Evolutionary conservation across 73 alveolate species (phyloP).

Genomic region (Paramecium biaurelia): DNA sequence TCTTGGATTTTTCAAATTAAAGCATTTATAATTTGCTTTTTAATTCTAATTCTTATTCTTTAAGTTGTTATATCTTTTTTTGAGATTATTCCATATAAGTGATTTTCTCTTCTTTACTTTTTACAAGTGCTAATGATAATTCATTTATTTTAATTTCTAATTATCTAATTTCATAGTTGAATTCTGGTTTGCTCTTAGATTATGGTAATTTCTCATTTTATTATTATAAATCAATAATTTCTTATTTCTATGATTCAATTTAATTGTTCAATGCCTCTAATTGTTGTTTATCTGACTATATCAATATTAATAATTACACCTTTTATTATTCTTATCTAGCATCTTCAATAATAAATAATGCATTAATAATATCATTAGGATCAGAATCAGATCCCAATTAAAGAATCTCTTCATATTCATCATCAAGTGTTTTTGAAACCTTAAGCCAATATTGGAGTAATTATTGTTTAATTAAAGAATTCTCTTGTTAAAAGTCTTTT

Average conservation of each 20-base stretch:
- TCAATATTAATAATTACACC: background rate
- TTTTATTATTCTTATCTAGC: slow-evolving; percentile 9
- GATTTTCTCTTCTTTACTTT: slow-evolving; percentile 35
- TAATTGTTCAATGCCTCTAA: background rate
- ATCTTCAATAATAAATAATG: slow-evolving; percentile 36
- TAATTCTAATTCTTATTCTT: slow-evolving; percentile 20
- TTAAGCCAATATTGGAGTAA: background rate
- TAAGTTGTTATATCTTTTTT: background rate
- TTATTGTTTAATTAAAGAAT: background rate
- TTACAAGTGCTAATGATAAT: background rate
- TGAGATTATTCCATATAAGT: slow-evolving; percentile 5
- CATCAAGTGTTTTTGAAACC: slow-evolving; percentile 4
- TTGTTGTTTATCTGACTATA: background rate
- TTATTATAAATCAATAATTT: background rate
- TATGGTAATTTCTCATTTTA: background rate
- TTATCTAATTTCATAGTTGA: background rate
- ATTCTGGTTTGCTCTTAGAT: background rate
- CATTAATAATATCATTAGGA: background rate
- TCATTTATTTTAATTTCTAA: slow-evolving; percentile 15
- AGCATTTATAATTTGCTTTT: background rate
- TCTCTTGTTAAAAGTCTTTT: background rate
- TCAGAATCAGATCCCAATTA: slow-evolving; percentile 13
- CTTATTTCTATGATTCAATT: background rate
- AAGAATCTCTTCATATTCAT: slow-evolving; percentile 22
- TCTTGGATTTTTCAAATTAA: background rate